Conservation (phyloP, 2,329 filamentous ascomycete species). For the Apiospora sp. region DNA sequence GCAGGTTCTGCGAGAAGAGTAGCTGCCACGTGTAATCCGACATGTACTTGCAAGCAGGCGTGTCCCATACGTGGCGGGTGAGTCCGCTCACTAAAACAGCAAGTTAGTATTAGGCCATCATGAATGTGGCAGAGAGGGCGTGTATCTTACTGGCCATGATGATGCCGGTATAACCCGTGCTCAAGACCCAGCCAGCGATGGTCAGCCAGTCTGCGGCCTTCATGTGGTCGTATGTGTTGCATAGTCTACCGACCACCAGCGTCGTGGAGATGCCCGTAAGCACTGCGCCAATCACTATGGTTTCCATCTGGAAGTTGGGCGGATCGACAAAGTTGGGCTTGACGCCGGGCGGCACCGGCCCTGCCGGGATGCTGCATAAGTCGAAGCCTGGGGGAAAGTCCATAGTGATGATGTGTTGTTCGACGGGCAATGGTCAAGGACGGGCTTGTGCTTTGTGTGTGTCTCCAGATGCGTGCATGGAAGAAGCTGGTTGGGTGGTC, state of each 20-base stretch:
- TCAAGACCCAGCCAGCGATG: not conserved
- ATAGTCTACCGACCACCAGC: slow-evolving; percentile 26
- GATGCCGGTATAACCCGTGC: not conserved
- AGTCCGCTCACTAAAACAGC: not conserved
- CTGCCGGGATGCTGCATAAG: slow-evolving; percentile 28
- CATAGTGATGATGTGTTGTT: not conserved
- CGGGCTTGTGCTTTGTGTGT: not conserved
- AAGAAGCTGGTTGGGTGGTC: not conserved
- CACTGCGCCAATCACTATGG: slow-evolving; percentile 24
- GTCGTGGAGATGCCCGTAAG: slow-evolving; percentile 25
- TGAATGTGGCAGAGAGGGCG: too few relatives aligned
- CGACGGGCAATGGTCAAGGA: not conserved
- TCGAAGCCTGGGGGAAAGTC: slow-evolving; percentile 29
- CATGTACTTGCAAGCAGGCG: slow-evolving; percentile 12
- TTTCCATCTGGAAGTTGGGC: slow-evolving; percentile 17
- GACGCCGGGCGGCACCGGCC: slow-evolving; percentile 25
- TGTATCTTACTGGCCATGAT: slow-evolving; percentile 3
- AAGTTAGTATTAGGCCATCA: too few relatives aligned
- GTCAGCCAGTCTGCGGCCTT: slow-evolving; percentile 23
- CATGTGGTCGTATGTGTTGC: slow-evolving; percentile 22
- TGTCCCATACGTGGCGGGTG: slow-evolving; percentile 2
- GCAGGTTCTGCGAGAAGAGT: slow-evolving; percentile 23
- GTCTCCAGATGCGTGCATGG: not conserved
- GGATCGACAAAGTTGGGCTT: slow-evolving; percentile 24
- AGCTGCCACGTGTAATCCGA: not conserved